phyloP scores from a whole-genome alignment of 208 protist genomes.

The Leishmania tropica region DNA sequence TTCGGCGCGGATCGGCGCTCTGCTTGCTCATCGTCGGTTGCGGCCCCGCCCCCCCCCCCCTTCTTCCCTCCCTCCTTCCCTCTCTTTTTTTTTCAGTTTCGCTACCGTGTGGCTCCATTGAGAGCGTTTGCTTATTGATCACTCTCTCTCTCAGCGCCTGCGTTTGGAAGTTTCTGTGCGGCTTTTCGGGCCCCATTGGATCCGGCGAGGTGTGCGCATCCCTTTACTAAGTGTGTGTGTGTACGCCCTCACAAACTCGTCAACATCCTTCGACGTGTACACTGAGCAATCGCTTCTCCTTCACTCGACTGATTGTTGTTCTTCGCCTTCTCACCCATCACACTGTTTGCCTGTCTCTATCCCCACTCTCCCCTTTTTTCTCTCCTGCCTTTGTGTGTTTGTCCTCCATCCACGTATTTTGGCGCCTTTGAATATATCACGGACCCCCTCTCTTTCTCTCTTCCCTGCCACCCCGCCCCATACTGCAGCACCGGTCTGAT shows the following conservation, averaged over 20 bases:
- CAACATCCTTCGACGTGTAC: neutral
- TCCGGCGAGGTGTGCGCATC: neutral
- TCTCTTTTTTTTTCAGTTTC: neutral
- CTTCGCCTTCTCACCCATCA: constrained; percentile 1
- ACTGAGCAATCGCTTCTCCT: neutral
- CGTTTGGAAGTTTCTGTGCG: neutral
- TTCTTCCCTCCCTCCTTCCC: too few relatives aligned
- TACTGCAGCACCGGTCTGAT: neutral
- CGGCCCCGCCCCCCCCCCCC: neutral
- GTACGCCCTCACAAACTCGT: neutral
- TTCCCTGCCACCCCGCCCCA: neutral
- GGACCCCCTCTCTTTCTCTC: neutral
- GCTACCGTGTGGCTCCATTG: neutral
- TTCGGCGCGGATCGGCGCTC: neutral
- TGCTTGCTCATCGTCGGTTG: neutral
- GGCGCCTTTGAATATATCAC: neutral
- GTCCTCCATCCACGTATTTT: neutral
- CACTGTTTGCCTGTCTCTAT: neutral
- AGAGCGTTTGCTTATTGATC: neutral
- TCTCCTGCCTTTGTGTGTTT: constrained; percentile 17
- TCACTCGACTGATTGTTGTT: constrained; percentile 11
- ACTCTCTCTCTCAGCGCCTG: neutral
- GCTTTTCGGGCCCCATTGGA: neutral
- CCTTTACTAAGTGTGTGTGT: neutral
- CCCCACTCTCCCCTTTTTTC: constrained; percentile 12